Evolutionary conservation across 176 grass and related monocot species (phyloP), one percentile per base, ranked within the genome.

Genomic region (Oryza coarctata): DNA sequence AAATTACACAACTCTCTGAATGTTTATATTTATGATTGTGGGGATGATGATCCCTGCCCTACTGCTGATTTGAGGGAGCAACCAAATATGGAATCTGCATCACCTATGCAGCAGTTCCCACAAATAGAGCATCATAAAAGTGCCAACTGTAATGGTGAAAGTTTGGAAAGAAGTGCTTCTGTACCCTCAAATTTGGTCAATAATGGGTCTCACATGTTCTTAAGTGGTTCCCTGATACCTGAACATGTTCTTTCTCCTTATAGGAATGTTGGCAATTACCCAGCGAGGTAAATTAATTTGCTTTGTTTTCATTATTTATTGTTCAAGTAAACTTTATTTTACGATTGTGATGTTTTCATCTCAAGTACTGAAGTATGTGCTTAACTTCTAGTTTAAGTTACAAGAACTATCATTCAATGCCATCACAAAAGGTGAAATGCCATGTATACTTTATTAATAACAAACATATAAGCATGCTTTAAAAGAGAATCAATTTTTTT

Each of bases 211-310:
- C 90, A 88, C 31, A 98, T 85, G 47, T 86, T 90, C 41, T 86
- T 82, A 72, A 95, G 88, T 83, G 92, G 93, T 73, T 94, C 95
- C 80, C 85, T 95, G 75, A 88, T 98, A 63, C 90, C 90, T 18
- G 95, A 95, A 33, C 82, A 88, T 78, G 85, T 98, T 88, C 90
- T 95, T 76, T 94, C 90, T 47, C 90, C 92, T 76, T 87, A 49
- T 80, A 88, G 43, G 70, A 92, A 68, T 86, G 39, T n/a, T 91
- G 68, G 31, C 65, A 76, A 18, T 32, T 83, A 91, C 75, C 65
- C 50, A 66, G 81, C 89, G 68, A 93, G 92, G 95, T 93, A 87
- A 44, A 69, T 43, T 27, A 31, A 63, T 31, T 70, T 80, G 0
- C n/a, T 75, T n/a, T 39, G 1, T 55, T 44, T 80, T 57, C 68